These are phyloP conservation scores for Hypoxylon sp. DNA, from an alignment of 2,329 filamentous ascomycete species.

Conservation along the genomic window DNA sequence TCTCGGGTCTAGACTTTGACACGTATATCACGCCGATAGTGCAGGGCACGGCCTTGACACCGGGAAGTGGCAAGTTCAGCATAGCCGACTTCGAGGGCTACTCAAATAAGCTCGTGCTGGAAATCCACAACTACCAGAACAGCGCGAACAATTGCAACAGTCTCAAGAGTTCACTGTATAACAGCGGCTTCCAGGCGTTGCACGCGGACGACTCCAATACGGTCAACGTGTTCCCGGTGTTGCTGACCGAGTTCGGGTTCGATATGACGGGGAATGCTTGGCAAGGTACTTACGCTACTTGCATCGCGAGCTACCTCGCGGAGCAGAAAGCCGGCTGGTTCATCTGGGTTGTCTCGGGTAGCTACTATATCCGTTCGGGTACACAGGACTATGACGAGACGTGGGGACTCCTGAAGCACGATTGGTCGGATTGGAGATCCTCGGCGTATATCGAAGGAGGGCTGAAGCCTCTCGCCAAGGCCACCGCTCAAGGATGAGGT, in stretches of 20 bases:
- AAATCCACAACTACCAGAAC: slow-evolving; percentile 72
- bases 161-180: slow-evolving; percentile 62
- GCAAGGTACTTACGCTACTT: slow-evolving; percentile 64
- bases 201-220: slow-evolving; percentile 54
- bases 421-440: slow-evolving; percentile 67
- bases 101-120: slow-evolving; percentile 68
- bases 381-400: slow-evolving; percentile 68
- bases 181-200: slow-evolving; percentile 67
- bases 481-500: slow-evolving; percentile 42
- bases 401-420: slow-evolving; percentile 68
- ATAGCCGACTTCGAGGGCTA: slow-evolving; percentile 63
- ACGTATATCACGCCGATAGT: slow-evolving; percentile 67
- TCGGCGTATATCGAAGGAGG: slow-evolving; percentile 58
- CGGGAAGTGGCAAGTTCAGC: slow-evolving; percentile 60
- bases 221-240: slow-evolving; percentile 62
- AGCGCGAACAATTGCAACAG: slow-evolving; percentile 61
- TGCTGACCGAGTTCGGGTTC: slow-evolving; percentile 69
- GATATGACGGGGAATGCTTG: slow-evolving; percentile 62
- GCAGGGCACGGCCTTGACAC: slow-evolving; percentile 61
- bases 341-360: slow-evolving; percentile 70
- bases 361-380: slow-evolving; percentile 69
- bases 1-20: slow-evolving; percentile 71
- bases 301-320: slow-evolving; percentile 64
- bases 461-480: slow-evolving; percentile 57
- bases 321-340: slow-evolving; percentile 67